phyloP scores from a whole-genome alignment of 371 early-diverging fungal species.

The Homolaphlyctis polyrhiza region DNA sequence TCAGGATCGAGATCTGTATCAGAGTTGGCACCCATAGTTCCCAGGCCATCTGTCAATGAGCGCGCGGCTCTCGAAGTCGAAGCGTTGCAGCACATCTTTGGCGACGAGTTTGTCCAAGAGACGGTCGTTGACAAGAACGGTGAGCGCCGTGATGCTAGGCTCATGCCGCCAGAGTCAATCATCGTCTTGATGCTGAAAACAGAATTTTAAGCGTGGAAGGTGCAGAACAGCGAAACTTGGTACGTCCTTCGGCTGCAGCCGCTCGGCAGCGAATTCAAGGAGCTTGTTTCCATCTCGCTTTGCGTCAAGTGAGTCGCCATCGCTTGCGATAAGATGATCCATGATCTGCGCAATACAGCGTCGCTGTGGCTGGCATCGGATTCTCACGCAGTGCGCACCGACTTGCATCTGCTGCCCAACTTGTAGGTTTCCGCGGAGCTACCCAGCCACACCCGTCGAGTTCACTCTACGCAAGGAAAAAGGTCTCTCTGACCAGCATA shows the following conservation, averaged over 20 bases:
- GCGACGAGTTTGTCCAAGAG: constrained; percentile 20
- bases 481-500: constrained; percentile 8
- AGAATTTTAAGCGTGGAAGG: constrained; percentile 35
- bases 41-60: constrained; percentile 10
- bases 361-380: not conserved
- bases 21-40: too few species aligned
- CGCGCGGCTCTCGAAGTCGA: constrained; percentile 18
- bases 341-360: not conserved
- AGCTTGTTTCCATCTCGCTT: constrained; percentile 15
- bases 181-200: too few species aligned
- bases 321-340: not conserved
- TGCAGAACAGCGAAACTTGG: constrained; percentile 1
- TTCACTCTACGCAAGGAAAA: constrained; percentile 4
- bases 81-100: constrained; percentile 27
- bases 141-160: not conserved
- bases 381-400: not conserved
- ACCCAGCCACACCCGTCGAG: constrained; percentile 10
- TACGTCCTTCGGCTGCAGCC: constrained; percentile 14
- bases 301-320: constrained; percentile 14
- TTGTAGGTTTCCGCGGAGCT: not conserved
- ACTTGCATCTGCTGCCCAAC: too few species aligned
- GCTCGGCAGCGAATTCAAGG: constrained; percentile 14
- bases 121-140: constrained; percentile 10
- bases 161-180: too few species aligned
- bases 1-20: not conserved